A percentile compares a stretch with the other conserved stretches of the same genome.
These are phyloP conservation scores for Sambucus nigra DNA, from an alignment of 129 eudicot genomes.

Conservation along the genomic window DNA sequence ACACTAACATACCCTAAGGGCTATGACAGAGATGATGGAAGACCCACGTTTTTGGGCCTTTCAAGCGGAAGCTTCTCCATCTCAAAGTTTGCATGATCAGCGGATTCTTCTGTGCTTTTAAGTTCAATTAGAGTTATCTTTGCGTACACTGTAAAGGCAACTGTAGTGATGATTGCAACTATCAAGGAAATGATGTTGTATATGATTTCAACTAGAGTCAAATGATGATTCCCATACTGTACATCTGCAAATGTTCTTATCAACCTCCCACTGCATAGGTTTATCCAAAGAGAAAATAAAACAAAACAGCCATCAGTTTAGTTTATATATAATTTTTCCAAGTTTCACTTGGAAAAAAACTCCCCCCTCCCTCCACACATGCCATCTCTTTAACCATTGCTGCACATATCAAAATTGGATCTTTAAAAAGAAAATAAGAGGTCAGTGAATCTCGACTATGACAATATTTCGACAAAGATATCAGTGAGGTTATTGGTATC, in stretches of 20 bases:
- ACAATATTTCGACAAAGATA: neutral
- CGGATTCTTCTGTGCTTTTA: conserved; percentile 30
- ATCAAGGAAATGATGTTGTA: conserved; percentile 77
- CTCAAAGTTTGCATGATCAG: conserved; percentile 18
- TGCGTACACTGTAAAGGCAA: conserved; percentile 65
- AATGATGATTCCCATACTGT: conserved; percentile 58
- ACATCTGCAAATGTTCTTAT: conserved; percentile 78
- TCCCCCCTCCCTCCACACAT: no score
- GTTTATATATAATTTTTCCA: no score
- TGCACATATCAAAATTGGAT: conserved; percentile 14
- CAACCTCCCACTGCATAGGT: conserved; percentile 69
- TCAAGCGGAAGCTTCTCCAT: conserved; percentile 60
- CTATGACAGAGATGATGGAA: conserved; percentile 19
- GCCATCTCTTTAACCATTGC: conserved; percentile 92
- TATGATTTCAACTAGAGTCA: conserved; percentile 61
- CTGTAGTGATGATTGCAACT: conserved; percentile 43
- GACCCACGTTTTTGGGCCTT: conserved; percentile 38
- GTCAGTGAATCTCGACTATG: no score
- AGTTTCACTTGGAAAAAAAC: no score
- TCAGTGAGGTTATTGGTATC: conserved; percentile 10
- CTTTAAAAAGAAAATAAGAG: neutral
- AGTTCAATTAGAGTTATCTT: conserved; percentile 49
- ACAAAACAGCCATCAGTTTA: neutral
- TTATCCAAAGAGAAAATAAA: conserved; percentile 1
- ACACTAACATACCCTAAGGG: conserved; percentile 26